These are phyloP conservation scores for Heliosperma pusillum DNA, from an alignment of 148 eudicot species.

Conservation along the genomic window DNA sequence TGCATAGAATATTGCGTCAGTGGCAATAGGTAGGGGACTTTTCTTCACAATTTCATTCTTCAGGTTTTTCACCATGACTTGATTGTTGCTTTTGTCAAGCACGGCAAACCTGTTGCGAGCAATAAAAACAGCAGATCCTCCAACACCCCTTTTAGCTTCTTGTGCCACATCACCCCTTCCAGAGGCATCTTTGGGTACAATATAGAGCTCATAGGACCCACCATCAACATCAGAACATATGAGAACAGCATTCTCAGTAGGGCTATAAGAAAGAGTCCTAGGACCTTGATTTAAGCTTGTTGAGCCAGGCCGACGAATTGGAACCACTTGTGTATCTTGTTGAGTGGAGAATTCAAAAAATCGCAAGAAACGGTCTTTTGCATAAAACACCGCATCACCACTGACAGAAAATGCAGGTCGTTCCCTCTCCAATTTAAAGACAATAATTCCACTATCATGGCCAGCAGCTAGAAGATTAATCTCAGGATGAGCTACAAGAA, in stretches of 20 bases:
- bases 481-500: slow-evolving; percentile 79
- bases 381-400: slow-evolving; percentile 71
- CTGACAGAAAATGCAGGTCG: slow-evolving; percentile 91
- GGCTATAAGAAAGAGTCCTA: slow-evolving; percentile 73
- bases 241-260: slow-evolving; percentile 75
- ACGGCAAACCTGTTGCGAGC: slow-evolving; percentile 90
- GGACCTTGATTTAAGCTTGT: slow-evolving; percentile 73
- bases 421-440: slow-evolving; percentile 88
- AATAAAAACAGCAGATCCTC: slow-evolving; percentile 78
- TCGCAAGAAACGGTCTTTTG: slow-evolving; percentile 81
- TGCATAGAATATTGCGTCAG: slow-evolving; percentile 77
- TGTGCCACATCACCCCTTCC: slow-evolving; percentile 62
- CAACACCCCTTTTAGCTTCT: slow-evolving; percentile 70
- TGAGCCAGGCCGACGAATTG: slow-evolving; percentile 81
- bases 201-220: slow-evolving; percentile 77
- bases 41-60: slow-evolving; percentile 79
- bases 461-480: slow-evolving; percentile 87
- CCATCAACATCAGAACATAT: slow-evolving; percentile 80
- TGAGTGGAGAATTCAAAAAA: slow-evolving; percentile 70
- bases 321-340: slow-evolving; percentile 67
- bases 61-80: slow-evolving; percentile 64
- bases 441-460: slow-evolving; percentile 83
- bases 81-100: slow-evolving; percentile 69
- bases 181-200: slow-evolving; percentile 60
- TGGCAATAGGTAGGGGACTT: slow-evolving; percentile 57